phyloP scores from a whole-genome alignment of 768 basidiomycete genomes.

The Amyloporia xantha region DNA sequence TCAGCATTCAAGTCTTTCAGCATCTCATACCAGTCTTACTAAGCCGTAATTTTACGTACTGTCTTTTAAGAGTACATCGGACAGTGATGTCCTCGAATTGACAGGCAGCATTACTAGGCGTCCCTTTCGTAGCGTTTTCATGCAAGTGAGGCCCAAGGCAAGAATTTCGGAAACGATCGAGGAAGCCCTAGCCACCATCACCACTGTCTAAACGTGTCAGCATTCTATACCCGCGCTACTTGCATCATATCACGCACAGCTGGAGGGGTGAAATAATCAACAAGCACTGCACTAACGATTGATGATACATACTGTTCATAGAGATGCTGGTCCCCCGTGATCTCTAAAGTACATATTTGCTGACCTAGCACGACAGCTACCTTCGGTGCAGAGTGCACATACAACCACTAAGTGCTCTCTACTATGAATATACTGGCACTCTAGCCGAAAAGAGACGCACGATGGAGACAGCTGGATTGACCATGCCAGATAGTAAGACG shows the following conservation, averaged over 20 bases:
- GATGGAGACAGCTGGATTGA: not conserved
- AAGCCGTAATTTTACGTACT: not conserved
- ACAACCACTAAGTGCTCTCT: not conserved
- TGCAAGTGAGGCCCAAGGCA: not conserved
- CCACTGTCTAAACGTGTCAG: not conserved
- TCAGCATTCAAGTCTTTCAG: not conserved
- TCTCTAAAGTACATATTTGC: not conserved
- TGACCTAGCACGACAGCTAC: not conserved
- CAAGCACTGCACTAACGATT: not conserved
- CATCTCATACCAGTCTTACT: not conserved
- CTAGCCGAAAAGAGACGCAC: not conserved
- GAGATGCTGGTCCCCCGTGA: not conserved
- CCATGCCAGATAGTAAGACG: not conserved
- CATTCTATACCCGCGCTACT: not conserved
- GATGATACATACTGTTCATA: not conserved
- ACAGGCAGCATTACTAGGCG: not conserved
- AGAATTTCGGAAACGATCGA: not conserved
- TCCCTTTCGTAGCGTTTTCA: not conserved
- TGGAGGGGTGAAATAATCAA: not conserved
- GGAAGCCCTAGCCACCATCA: not conserved
- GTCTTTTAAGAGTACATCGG: not conserved
- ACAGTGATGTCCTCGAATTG: not conserved
- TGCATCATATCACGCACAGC: not conserved
- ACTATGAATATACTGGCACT: not conserved
- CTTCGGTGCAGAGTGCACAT: not conserved